Base-by-base conservation (phyloP, 2,329 filamentous ascomycete genomes). In the Emmonsiellopsis sp. region DNA sequence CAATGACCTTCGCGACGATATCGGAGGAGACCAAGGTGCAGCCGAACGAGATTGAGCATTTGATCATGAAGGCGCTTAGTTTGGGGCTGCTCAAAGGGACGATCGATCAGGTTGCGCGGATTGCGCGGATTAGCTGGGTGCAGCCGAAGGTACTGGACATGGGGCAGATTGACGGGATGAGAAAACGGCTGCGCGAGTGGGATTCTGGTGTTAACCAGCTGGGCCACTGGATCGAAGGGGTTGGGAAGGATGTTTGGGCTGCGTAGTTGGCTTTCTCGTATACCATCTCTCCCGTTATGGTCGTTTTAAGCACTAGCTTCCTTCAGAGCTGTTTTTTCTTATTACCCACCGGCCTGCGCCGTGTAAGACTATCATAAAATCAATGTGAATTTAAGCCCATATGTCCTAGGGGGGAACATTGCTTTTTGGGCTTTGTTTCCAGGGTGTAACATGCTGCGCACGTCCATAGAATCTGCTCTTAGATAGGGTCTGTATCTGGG, bases 1-100 rank as follows among this genome's bases (percentile, higher is more conserved):
- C 89, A 63, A 93, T 98, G 86, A 87, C 87, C 4, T 98, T 98
- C 73, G 75, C 78, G 51, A 88, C 89, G 49, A 96, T 98, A 65
- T 82, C 87, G 5, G 79, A 86, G 61, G 92, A 97, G 76, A 98
- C 93, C 3, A 95, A 95, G 73, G 91, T 98, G 50, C 81, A 84
- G 62, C 82, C 84, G 2, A 84, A 93, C 64, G 89, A 97, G 75
- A 97, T 98, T 62, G 93, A 98, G 78, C 92, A 97, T 70, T 76
- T 98, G 59, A 87, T 98, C 64, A 98, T 98, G 93, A 97, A 96
- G 78, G 93, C 93, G n/a, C 74, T 98, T 63, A 96, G 91, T 66
- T 73, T 98, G 62, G 93, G 93, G 0, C 77, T 98, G 61, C 76
- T 98, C 61, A 82, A 86, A 61, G 93, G 93, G 45, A 93, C 87